Evolutionary conservation across 345 rosid species (phyloP), one percentile per base, ranked within the genome.

Genomic region (Triadica sebifera): DNA sequence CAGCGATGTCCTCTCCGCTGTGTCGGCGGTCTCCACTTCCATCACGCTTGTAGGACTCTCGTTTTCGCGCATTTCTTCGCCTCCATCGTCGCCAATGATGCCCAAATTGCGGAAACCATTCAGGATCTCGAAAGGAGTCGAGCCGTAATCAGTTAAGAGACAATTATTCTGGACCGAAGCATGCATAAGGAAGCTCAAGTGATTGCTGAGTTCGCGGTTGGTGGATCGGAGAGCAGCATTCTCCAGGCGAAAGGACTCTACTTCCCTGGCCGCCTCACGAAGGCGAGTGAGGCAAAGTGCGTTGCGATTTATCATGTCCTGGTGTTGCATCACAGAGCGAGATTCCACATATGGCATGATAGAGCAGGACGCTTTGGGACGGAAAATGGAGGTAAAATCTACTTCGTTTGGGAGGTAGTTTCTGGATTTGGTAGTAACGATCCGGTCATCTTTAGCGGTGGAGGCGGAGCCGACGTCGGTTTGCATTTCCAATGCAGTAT

Each of bases 181-280:
- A 76, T 85, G 45, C 82, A 87, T 51, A 73, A 85, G 75, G 65
- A 70, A 20, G 74, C 77, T 85, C 74, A 90, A 84, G 46, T 88
- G 85, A 74, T 84, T 82, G 81, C 82, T 84, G 47, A 94, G 89
- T 77, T 89, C 85, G 62, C 74, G 38, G 81, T 94, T 94, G 4
- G 89, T 82, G 10, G 72, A 79, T 17, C 92, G 88, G 60, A 94
- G 91, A 53, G 83, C 75, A 3, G 76, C 85, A 71, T 92, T 94
- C 65, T 94, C 94, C 13, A 61, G 85, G 60, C 87, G 90, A 25
- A 92, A 84, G n/a, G 83, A 77, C 53, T 89, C 93, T 16, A 88
- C 71, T 25, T 92, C 96, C 57, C 60, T 76, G 17, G 81, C 71
- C 43, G 81, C 52, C 53, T 87, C 74, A 70, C 93, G 91, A 66